Base-by-base conservation (phyloP, 1,139 yeast genomes). In the Saccharomycopsis phalli region DNA sequence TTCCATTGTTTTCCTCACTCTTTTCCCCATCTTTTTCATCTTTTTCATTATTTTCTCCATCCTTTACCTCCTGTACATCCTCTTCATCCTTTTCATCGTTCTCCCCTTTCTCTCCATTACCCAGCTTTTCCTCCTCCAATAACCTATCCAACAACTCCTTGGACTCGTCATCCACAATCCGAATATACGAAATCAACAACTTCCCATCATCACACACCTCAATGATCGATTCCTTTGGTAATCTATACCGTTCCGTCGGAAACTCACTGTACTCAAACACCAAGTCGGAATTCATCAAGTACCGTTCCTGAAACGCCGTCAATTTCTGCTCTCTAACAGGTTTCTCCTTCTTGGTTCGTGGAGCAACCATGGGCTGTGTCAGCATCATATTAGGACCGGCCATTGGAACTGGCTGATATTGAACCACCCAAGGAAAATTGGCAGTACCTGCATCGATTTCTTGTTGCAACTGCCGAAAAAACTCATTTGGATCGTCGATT, bases 191-290 rank as follows among this genome's bases (percentile, higher is more conserved):
- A n/a, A 81, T 60, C 30, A 82, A 53, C 4, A 81, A 58, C 44
- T 80, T 84, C 18, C 60, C 63, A 17, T 60, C 59, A 1, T 59
- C 66, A 2, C 73, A 49, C 3, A 74, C 73, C 59, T 88, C 96
- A 47, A 81, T 66, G 3, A 88, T 71, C 1, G 91, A 73, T 50
- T 81, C 74, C 49, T 78, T 78, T 0, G 97, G 96, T 2, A 88
- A 54, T 46, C 71, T 61, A 52, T 73, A 88, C 42, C 97, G 68
- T 7, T 80, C 80, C 40, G 80, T 71, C 0, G 93, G 73, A 55
- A 79, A 80, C 51, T 91, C 97, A 30, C 71, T 71, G 60, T 78
- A 88, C 58, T 91, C 98, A 59, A 91, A 79, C 11, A 87, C 76
- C 36, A 91, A 58, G 37, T 84, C 81, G 0, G 94, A 87, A 52